Evolutionary conservation across 495 filamentous ascomycete species (phyloP).

Genomic region (Trichoderma virens): DNA sequence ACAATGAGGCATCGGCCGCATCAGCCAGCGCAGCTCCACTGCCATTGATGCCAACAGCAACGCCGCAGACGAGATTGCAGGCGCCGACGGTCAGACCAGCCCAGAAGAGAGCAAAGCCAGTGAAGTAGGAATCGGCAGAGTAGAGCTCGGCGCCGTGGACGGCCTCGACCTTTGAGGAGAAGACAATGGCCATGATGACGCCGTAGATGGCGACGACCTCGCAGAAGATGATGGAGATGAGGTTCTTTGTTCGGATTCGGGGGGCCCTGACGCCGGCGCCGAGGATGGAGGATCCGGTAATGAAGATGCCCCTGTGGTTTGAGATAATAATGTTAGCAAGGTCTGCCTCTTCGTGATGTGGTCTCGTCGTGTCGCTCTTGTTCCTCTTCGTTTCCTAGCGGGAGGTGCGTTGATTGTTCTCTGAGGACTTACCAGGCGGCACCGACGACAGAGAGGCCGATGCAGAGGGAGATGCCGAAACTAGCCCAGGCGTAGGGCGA

Average conservation of each 20-base stretch:
- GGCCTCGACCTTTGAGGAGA: slow-evolving; percentile 76
- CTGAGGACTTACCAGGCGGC: slow-evolving; percentile 95
- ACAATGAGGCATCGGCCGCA: slow-evolving; percentile 88
- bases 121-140: slow-evolving; percentile 75
- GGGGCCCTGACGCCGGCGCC: slow-evolving; percentile 94
- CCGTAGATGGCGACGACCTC: slow-evolving; percentile 99
- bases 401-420: too few species aligned
- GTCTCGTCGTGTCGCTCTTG: background rate
- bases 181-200: slow-evolving; percentile 98
- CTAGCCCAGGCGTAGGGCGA: slow-evolving; percentile 92
- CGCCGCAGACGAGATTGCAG: slow-evolving; percentile 93
- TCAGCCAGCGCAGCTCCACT: slow-evolving; percentile 94
- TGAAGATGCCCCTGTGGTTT: slow-evolving; percentile 89
- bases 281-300: slow-evolving; percentile 96
- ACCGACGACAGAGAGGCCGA: slow-evolving; percentile 89
- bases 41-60: slow-evolving; percentile 96
- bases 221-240: slow-evolving; percentile 99
- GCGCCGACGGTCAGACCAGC: slow-evolving; percentile 83
- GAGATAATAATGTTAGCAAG: slow-evolving; percentile 16
- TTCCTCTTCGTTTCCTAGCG: background rate
- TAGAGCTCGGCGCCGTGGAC: slow-evolving; percentile 55
- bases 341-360: background rate
- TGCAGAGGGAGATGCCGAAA: slow-evolving; percentile 87
- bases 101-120: slow-evolving; percentile 97
- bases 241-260: slow-evolving; percentile 95